Conservation (phyloP, 768 basidiomycete species). For the Podaxis rugospora region DNA sequence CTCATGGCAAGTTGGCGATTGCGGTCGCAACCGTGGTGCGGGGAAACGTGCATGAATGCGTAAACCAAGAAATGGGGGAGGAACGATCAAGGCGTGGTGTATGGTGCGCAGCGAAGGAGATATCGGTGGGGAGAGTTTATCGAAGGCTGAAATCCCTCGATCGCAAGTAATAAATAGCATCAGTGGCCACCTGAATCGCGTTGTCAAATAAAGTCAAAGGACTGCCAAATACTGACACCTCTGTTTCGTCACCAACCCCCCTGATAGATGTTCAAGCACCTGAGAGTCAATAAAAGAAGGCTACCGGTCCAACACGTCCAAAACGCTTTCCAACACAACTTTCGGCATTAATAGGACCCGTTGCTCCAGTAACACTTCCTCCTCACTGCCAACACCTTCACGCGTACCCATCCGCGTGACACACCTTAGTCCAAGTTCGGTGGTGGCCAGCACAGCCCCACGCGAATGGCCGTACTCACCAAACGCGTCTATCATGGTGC, state of each 20-base stretch:
- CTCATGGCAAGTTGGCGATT: background rate
- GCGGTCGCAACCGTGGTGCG: background rate
- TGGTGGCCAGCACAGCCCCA: conserved; percentile 59
- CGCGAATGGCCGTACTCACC: conserved; percentile 49
- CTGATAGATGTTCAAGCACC: background rate
- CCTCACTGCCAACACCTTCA: conserved; percentile 18
- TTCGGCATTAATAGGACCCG: conserved; percentile 67
- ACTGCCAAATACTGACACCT: background rate
- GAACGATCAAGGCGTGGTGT: background rate
- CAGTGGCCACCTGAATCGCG: background rate
- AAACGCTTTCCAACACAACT: conserved; percentile 70
- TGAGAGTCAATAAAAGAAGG: background rate
- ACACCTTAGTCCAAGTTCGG: conserved; percentile 68
- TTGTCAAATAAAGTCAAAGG: background rate
- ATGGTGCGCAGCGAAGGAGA: background rate
- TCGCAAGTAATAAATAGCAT: background rate
- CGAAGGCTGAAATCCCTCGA: background rate
- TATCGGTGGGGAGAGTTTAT: background rate
- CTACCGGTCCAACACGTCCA: conserved; percentile 31
- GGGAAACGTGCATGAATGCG: background rate
- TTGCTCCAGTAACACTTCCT: conserved; percentile 46
- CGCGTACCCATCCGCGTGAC: conserved; percentile 32
- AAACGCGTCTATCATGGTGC: conserved; percentile 59
- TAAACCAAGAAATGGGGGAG: background rate
- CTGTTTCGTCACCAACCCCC: background rate